Conservation (phyloP, 345 rosid species). For the Camelina laxa region DNA sequence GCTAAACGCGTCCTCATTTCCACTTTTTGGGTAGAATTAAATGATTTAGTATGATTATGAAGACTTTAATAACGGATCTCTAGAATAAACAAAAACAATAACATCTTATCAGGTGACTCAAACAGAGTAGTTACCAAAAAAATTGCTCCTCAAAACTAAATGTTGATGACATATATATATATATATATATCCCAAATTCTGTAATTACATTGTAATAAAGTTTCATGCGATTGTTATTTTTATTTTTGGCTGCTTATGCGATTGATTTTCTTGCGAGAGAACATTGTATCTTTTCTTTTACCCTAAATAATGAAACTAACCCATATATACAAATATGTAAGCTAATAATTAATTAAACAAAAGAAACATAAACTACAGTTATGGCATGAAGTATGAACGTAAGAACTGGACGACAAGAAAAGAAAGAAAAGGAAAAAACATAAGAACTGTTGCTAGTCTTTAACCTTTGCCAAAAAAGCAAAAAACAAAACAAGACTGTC, state of each 20-base stretch:
- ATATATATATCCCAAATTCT: background rate
- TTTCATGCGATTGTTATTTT: background rate
- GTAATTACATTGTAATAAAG: background rate
- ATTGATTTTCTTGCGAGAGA: background rate
- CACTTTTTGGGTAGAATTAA: slow-evolving; percentile 1
- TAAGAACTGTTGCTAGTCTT: background rate
- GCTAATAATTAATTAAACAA: background rate
- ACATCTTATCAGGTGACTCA: background rate
- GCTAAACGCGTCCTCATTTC: slow-evolving; percentile 8
- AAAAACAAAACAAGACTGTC: background rate
- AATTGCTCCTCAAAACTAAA: background rate
- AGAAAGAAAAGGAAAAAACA: background rate
- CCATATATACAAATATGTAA: background rate
- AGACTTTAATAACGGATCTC: background rate
- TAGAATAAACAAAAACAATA: background rate
- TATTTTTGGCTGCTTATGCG: too few relatives aligned
- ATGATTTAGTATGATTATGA: background rate
- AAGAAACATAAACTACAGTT: background rate
- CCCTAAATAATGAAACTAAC: background rate
- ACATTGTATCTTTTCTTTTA: background rate
- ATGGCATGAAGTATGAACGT: background rate
- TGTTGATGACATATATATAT: background rate
- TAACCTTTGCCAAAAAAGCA: background rate
- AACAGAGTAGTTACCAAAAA: background rate
- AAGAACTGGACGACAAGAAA: background rate